Conservation (phyloP, 371 early-diverging fungal genomes). For the Apophysomyces trapeziformis region DNA sequence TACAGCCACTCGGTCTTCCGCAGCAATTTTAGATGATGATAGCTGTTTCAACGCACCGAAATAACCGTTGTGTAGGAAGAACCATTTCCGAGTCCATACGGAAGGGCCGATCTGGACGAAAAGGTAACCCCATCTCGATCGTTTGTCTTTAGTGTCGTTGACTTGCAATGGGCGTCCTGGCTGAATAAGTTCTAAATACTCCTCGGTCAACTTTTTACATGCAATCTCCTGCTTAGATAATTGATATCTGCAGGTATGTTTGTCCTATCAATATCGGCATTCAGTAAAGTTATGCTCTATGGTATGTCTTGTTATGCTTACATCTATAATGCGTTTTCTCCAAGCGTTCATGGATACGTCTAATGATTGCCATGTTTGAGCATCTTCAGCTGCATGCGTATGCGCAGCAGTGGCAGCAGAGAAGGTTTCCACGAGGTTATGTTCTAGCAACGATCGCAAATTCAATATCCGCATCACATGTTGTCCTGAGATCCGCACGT, state of each 20-base stretch:
- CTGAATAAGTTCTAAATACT: slow-evolving; percentile 37
- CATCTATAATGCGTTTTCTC: slow-evolving; percentile 50
- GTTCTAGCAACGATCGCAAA: slow-evolving; percentile 47
- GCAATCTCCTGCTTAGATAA: slow-evolving; percentile 32
- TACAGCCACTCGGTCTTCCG: slow-evolving; percentile 62
- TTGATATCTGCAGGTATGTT: slow-evolving; percentile 47
- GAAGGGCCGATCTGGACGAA: slow-evolving; percentile 17
- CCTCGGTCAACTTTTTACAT: slow-evolving; percentile 35
- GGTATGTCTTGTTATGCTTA: slow-evolving; percentile 10
- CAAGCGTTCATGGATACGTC: slow-evolving; percentile 37
- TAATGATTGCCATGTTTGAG: slow-evolving; percentile 43
- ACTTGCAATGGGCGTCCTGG: slow-evolving; percentile 43
- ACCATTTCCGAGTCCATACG: slow-evolving; percentile 26
- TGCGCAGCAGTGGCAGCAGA: slow-evolving; percentile 43
- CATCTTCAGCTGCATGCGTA: slow-evolving; percentile 42
- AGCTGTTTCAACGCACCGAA: slow-evolving; percentile 59
- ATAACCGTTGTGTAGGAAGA: slow-evolving; percentile 38
- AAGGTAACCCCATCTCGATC: slow-evolving; percentile 46
- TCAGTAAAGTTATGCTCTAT: background rate
- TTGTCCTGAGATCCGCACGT: slow-evolving; percentile 58
- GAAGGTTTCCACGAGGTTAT: slow-evolving; percentile 44
- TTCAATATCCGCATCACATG: slow-evolving; percentile 50
- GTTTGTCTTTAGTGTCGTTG: slow-evolving; percentile 20
- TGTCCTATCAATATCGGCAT: slow-evolving; percentile 30
- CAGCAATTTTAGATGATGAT: slow-evolving; percentile 53